These are phyloP conservation scores for Globisporangium viniferum DNA, from an alignment of 352 stramenopile genomes.

Conservation along the genomic window DNA sequence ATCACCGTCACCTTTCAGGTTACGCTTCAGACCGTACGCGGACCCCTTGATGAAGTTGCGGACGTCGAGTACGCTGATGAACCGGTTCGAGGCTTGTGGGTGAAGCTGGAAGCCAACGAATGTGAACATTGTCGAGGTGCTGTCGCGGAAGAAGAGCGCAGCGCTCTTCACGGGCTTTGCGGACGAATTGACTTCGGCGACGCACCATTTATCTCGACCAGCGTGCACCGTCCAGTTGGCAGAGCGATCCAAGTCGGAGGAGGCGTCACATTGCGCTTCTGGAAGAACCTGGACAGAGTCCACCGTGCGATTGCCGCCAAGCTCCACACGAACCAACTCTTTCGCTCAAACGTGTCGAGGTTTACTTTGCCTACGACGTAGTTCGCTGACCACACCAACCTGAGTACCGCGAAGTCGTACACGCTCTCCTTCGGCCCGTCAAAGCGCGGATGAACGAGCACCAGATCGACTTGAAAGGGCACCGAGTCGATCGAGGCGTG, in stretches of 20 bases:
- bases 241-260: neutral
- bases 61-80: neutral
- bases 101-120: slow-evolving; percentile 1
- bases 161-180: neutral
- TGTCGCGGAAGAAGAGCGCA: neutral
- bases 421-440: neutral
- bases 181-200: neutral
- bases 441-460: neutral
- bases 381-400: neutral
- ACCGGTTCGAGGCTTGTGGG: neutral
- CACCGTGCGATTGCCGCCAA: neutral
- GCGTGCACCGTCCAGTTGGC: neutral
- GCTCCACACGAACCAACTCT: neutral
- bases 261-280: neutral
- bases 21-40: neutral
- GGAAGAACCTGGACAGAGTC: neutral
- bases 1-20: neutral
- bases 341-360: neutral
- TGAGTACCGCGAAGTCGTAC: neutral
- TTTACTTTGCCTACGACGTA: neutral
- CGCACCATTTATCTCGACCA: neutral
- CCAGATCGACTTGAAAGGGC: neutral
- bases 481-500: neutral
- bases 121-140: neutral
- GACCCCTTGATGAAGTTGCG: neutral